A percentile compares a stretch with the other conserved stretches of the same genome.
Evolutionary conservation across 148 eudicot species (phyloP).

Genomic region (Rheum nobile): DNA sequence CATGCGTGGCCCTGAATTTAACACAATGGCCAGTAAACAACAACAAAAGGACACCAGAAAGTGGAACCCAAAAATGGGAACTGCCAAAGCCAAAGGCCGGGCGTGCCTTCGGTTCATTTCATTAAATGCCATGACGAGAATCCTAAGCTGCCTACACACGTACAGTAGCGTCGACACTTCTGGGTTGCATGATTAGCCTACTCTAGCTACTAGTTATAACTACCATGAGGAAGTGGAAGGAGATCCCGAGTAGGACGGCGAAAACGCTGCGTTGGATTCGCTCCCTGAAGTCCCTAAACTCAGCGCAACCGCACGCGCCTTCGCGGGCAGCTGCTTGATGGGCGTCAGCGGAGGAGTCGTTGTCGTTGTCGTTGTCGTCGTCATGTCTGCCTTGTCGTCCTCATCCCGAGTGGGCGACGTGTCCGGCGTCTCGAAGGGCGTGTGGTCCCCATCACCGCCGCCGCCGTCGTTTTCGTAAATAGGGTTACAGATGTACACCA

Average conservation of each 20-base stretch:
- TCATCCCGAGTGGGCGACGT: slow-evolving; percentile 46
- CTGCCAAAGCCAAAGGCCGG: slow-evolving; percentile 1
- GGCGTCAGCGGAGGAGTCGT: slow-evolving; percentile 44
- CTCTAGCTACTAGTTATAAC: no score
- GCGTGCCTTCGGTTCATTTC: slow-evolving; percentile 31
- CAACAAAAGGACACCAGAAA: slow-evolving; percentile 1
- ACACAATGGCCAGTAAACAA: not conserved
- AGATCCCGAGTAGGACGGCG: slow-evolving; percentile 36
- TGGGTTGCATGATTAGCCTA: not conserved
- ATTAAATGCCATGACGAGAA: not conserved
- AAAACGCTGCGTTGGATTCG: slow-evolving; percentile 30
- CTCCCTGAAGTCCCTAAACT: slow-evolving; percentile 39
- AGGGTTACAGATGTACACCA: slow-evolving; percentile 75
- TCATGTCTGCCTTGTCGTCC: not conserved
- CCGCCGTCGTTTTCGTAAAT: slow-evolving; percentile 37
- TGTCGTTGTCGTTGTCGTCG: not conserved
- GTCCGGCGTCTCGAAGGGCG: slow-evolving; percentile 74
- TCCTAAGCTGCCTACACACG: not conserved
- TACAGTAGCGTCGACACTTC: not conserved
- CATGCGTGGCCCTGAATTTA: not conserved
- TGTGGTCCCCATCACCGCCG: slow-evolving; percentile 21
- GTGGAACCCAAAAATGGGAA: slow-evolving; percentile 8
- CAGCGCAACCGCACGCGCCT: slow-evolving; percentile 40
- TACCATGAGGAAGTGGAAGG: slow-evolving; percentile 66
- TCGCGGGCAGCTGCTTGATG: slow-evolving; percentile 51